Evolutionary conservation across 2,329 filamentous ascomycete species (phyloP).

Genomic region (Pseudocercospora eumusae): DNA sequence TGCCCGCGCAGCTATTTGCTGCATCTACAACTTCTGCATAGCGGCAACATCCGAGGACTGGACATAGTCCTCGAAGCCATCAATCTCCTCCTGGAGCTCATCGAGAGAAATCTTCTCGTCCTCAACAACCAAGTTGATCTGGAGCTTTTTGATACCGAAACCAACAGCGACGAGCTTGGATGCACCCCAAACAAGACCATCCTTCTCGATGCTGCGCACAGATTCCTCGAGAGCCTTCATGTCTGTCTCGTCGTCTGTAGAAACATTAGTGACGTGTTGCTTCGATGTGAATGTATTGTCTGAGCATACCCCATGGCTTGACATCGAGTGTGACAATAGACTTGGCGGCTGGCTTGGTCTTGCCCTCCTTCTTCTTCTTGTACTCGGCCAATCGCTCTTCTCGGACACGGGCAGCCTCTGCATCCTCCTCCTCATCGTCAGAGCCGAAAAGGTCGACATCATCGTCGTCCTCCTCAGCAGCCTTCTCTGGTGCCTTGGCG

Average conservation of each 20-base stretch:
- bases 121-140: slow-evolving; percentile 97
- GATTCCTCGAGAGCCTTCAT: slow-evolving; percentile 77
- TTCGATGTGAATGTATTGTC: not conserved
- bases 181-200: slow-evolving; percentile 94
- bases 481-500: slow-evolving; percentile 73
- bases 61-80: slow-evolving; percentile 87
- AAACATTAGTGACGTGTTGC: slow-evolving; percentile 28
- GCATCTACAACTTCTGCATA: slow-evolving; percentile 85
- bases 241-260: slow-evolving; percentile 71
- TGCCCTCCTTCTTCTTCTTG: slow-evolving; percentile 93
- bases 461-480: slow-evolving; percentile 66
- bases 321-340: slow-evolving; percentile 94
- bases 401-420: slow-evolving; percentile 77
- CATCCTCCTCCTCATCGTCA: slow-evolving; percentile 92
- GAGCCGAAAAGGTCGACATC: slow-evolving; percentile 92
- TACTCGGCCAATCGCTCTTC: slow-evolving; percentile 92
- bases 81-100: slow-evolving; percentile 85
- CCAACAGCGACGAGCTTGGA: slow-evolving; percentile 87
- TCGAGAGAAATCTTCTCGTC: slow-evolving; percentile 90
- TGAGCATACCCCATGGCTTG: slow-evolving; percentile 92
- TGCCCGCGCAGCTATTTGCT: not conserved
- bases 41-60: slow-evolving; percentile 89
- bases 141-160: slow-evolving; percentile 98
- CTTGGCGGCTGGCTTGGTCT: slow-evolving; percentile 91
- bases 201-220: slow-evolving; percentile 82